Percentiles rank a stretch among this genome's conserved stretches.
Conservation (phyloP, 768 basidiomycete genomes). For the Pleurotus eryngii region DNA sequence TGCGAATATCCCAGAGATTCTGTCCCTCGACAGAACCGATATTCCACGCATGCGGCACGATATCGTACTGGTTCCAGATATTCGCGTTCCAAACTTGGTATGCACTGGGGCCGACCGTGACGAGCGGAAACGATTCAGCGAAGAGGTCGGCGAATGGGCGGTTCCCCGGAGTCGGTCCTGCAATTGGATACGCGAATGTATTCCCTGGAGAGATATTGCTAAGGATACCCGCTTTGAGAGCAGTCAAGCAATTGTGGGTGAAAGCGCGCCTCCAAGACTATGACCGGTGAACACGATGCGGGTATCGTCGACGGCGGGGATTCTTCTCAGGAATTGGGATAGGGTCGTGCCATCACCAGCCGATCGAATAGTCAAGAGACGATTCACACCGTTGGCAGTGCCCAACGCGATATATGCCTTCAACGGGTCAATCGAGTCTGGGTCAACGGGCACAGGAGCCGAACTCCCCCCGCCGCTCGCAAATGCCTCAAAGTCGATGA, state of each 20-base stretch:
- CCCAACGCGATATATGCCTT: neutral
- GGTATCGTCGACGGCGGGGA: neutral
- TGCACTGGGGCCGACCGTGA: neutral
- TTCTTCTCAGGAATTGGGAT: neutral
- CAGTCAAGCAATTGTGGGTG: neutral
- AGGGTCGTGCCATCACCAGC: neutral
- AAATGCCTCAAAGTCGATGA: conserved; percentile 4
- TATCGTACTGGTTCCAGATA: conserved; percentile 1
- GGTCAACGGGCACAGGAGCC: neutral
- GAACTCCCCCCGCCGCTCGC: neutral
- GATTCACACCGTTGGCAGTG: neutral
- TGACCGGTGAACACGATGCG: conserved; percentile 7
- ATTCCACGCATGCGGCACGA: neutral
- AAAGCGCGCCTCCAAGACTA: conserved; percentile 3
- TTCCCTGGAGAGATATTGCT: neutral
- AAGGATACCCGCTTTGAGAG: neutral
- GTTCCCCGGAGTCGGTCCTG: neutral
- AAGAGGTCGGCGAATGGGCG: neutral
- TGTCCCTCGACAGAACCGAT: neutral
- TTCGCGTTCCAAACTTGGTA: conserved; percentile 4
- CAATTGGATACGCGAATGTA: neutral
- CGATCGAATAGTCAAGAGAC: neutral
- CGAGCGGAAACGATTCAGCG: neutral
- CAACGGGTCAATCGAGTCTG: neutral
- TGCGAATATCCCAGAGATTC: neutral